A percentile compares a stretch with the other conserved stretches of the same genome.
phyloP scores from a whole-genome alignment of 208 protist species.

The Pavlovales sp. region DNA sequence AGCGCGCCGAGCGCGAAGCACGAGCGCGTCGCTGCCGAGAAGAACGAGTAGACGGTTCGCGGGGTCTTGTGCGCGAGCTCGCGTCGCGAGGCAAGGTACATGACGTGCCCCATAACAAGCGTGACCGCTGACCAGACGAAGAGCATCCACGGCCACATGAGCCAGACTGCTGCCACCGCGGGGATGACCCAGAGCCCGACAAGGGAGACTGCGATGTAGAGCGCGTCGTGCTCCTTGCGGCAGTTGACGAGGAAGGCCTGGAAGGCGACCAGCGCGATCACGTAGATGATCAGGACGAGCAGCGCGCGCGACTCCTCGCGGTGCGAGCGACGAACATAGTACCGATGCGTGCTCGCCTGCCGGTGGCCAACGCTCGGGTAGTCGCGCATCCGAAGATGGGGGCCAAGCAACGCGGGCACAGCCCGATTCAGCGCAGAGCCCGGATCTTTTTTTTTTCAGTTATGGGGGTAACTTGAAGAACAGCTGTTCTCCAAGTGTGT shows the following conservation, averaged over 20 bases:
- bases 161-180: slow-evolving; percentile 2
- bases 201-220: slow-evolving; percentile 34
- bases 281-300: not conserved
- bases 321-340: not conserved
- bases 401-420: too few species aligned
- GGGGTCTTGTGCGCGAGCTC: slow-evolving; percentile 45
- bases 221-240: slow-evolving; percentile 20
- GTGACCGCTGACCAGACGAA: slow-evolving; percentile 42
- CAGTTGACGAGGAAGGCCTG: not conserved
- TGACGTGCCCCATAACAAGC: slow-evolving; percentile 12
- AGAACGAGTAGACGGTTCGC: slow-evolving; percentile 30
- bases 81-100: slow-evolving; percentile 2
- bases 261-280: slow-evolving; percentile 42
- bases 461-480: too few species aligned
- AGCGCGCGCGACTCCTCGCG: not conserved
- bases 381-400: too few species aligned
- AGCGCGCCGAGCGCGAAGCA: slow-evolving; percentile 13
- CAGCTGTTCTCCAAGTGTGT: too few species aligned
- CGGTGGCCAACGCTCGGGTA: not conserved
- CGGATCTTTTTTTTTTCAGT: too few species aligned
- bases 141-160: slow-evolving; percentile 14
- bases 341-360: not conserved
- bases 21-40: slow-evolving; percentile 3
- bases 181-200: slow-evolving; percentile 54
- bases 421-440: too few species aligned